Conservation (phyloP, 225 moss, liverwort and hornwort genomes). For the Sphagnum tenellum region DNA sequence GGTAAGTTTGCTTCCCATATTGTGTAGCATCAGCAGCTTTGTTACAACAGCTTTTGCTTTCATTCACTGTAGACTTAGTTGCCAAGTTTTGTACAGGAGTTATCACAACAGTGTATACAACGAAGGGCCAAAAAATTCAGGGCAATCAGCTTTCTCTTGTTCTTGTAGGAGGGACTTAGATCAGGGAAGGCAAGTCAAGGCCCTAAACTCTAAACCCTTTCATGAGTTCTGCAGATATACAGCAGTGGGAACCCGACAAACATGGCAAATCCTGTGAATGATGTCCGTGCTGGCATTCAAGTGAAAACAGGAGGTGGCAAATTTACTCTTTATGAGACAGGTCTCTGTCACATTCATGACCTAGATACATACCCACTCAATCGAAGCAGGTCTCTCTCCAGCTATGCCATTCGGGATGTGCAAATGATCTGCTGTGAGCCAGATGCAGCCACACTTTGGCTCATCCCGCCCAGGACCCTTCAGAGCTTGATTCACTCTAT, state of each 20-base stretch:
- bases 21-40: neutral
- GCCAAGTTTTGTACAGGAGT: too few relatives aligned
- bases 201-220: too few relatives aligned
- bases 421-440: conserved; percentile 33
- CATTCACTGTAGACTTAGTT: too few relatives aligned
- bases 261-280: conserved; percentile 23
- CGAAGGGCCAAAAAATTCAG: too few relatives aligned
- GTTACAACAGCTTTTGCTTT: too few relatives aligned
- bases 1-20: conserved; percentile 7
- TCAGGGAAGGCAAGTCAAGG: too few relatives aligned
- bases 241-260: conserved; percentile 41
- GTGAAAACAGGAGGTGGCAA: conserved; percentile 28
- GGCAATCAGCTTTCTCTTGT: too few relatives aligned
- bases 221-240: conserved; percentile 20
- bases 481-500: conserved; percentile 24
- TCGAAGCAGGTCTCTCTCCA: neutral
- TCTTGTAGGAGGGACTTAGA: too few relatives aligned
- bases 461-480: conserved; percentile 25
- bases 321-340: conserved; percentile 30
- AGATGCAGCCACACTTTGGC: conserved; percentile 30
- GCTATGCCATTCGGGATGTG: conserved; percentile 24
- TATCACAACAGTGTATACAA: too few relatives aligned
- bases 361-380: conserved; percentile 10
- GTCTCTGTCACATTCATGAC: conserved; percentile 23
- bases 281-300: conserved; percentile 21